Evolutionary conservation across 257 asterid species (phyloP), one percentile per base, ranked within the genome.

Genomic region (Agastache rugosa): DNA sequence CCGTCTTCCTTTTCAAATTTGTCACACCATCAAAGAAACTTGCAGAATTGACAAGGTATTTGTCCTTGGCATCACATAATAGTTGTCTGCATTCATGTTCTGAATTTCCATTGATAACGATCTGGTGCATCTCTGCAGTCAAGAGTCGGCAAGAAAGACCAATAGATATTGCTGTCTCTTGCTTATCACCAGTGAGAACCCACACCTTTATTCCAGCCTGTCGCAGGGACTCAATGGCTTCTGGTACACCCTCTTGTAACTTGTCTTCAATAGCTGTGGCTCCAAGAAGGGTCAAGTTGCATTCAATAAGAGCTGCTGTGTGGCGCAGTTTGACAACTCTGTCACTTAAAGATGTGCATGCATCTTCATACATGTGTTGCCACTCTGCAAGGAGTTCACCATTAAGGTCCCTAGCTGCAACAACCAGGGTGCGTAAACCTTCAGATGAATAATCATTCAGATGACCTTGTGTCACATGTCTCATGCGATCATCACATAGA

Each of bases 131-230:
- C 77, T 92, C 96, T n/a, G 96, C 74, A 12, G 97, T 95, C 86
- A 95, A 84, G 63, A 95, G 99, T 83, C 87, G 87, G 86, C 96
- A 95, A 79, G 99, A 92, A 78, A 89, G 91, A 69, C 93, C 99
- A 77, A 95, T 92, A 35, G 99, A 95, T 76, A 95, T 88, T 59
- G 99, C 99, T 8, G 99, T 95, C 84, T 95, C 99, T 84, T 92
- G 99, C 87, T 92, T 95, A 83, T 95, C 99, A 51, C 99, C 99
- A 45, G 99, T 95, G 75, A 95, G 93, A 78, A 95, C 96, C 99
- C 98, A 95, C 82, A 92, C 96, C 86, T 92, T 95, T 63, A 95
- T 89, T 77, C 99, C 99, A 20, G 99, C 99, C 74, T 95, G 90
- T 34, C 98, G 89, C 67, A 95, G 83, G 69, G 97, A 90, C 82